Evolutionary conservation across 768 basidiomycete genomes (phyloP).

Genomic region (Mycena leptocephala): DNA sequence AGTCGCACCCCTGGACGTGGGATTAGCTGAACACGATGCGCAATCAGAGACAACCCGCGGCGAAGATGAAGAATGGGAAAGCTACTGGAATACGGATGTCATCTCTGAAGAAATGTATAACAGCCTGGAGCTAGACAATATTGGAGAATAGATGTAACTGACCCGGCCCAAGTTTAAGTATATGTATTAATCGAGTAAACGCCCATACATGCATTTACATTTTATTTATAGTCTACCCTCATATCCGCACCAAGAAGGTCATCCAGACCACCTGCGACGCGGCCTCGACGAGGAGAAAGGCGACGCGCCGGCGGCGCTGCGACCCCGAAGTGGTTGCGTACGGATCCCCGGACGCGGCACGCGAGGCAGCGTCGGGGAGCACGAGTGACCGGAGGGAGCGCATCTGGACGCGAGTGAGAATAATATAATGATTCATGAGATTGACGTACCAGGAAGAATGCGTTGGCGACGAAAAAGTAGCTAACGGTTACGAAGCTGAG

Average conservation of each 20-base stretch:
- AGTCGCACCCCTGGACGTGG: slow-evolving; percentile 55
- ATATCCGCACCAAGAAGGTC: slow-evolving; percentile 81
- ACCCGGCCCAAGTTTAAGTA: too few species aligned
- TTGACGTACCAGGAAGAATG: slow-evolving; percentile 89
- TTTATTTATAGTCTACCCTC: neutral
- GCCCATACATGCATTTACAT: neutral
- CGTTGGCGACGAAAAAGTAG: slow-evolving; percentile 92
- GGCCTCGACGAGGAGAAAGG: slow-evolving; percentile 92
- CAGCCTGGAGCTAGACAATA: slow-evolving; percentile 9
- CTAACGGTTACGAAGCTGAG: slow-evolving; percentile 82
- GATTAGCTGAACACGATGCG: slow-evolving; percentile 46
- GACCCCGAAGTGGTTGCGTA: slow-evolving; percentile 76
- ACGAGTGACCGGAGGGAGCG: slow-evolving; percentile 94
- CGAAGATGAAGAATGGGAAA: slow-evolving; percentile 65
- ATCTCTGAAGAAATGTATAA: slow-evolving; percentile 57
- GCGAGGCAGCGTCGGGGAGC: slow-evolving; percentile 81
- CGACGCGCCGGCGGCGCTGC: slow-evolving; percentile 87
- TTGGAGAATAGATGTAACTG: neutral
- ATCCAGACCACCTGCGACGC: slow-evolving; percentile 89
- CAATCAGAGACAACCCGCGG: slow-evolving; percentile 37
- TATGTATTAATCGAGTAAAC: slow-evolving; percentile 4
- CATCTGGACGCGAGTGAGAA: slow-evolving; percentile 67
- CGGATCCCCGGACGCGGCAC: slow-evolving; percentile 57
- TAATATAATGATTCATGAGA: neutral
- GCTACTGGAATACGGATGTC: slow-evolving; percentile 60